Evolutionary conservation across 768 basidiomycete genomes (phyloP).

Genomic region (Pseudohyphozyma bogoriensis): DNA sequence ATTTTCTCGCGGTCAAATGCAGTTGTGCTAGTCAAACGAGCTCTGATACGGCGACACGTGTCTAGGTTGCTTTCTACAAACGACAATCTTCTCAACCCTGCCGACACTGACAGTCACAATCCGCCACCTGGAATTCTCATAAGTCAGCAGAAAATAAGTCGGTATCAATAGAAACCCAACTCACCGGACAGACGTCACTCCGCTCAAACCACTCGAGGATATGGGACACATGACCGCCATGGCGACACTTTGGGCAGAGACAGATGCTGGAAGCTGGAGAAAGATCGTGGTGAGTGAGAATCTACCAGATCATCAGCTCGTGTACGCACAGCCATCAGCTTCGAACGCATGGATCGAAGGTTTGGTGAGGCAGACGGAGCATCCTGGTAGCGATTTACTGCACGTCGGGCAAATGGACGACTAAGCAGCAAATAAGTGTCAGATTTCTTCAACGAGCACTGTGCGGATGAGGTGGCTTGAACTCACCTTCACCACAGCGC

Average conservation of each 20-base stretch:
- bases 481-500: constrained; percentile 9
- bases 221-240: constrained; percentile 25
- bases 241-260: constrained; percentile 23
- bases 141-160: no score
- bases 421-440: not conserved
- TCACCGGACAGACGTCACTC: not conserved
- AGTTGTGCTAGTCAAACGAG: no score
- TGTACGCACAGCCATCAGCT: constrained; percentile 9
- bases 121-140: no score
- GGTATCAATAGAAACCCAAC: no score
- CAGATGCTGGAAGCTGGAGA: constrained; percentile 18
- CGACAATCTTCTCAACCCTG: not conserved
- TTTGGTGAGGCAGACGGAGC: constrained; percentile 20
- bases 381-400: constrained; percentile 24
- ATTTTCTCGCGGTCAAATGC: no score
- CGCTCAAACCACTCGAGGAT: constrained; percentile 27
- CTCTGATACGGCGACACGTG: no score
- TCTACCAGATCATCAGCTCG: not conserved
- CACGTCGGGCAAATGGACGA: constrained; percentile 21
- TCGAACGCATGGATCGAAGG: constrained; percentile 19
- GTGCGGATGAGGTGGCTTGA: not conserved
- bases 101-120: not conserved
- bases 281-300: no score
- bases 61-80: no score
- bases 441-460: not conserved